Evolutionary conservation across 495 filamentous ascomycete genomes (phyloP).

Genomic region (Beverwykella pulmonaria): DNA sequence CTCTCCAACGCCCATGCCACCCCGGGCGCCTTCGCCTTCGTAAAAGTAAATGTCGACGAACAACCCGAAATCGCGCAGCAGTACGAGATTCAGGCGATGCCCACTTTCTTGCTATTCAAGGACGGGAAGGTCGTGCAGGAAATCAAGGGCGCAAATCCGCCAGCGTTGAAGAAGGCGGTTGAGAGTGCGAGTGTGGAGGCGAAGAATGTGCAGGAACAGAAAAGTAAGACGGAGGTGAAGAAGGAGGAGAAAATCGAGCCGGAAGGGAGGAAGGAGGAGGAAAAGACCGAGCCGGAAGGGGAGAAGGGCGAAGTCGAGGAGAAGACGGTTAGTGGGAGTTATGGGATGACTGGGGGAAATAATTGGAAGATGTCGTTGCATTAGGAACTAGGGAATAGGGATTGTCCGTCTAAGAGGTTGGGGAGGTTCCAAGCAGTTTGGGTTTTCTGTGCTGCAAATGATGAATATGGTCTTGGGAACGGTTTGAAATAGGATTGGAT

Average conservation of each 20-base stretch:
- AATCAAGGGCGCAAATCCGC: conserved; percentile 33
- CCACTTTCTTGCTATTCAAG: conserved; percentile 41
- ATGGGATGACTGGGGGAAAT: conserved; percentile 32
- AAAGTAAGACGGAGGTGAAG: not conserved
- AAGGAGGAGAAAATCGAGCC: conserved; percentile 14
- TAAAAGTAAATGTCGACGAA: conserved; percentile 39
- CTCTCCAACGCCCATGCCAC: conserved; percentile 25
- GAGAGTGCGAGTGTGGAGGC: conserved; percentile 15
- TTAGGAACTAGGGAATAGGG: not conserved
- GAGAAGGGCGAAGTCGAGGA: conserved; percentile 16
- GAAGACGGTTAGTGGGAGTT: conserved; percentile 39
- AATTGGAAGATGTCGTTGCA: conserved; percentile 32
- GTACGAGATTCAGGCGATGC: conserved; percentile 38
- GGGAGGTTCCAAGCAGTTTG: too few relatives aligned
- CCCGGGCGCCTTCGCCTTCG: conserved; percentile 31
- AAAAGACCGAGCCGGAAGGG: not conserved
- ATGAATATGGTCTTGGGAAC: too few relatives aligned
- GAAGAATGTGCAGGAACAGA: not conserved
- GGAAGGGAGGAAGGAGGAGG: conserved; percentile 1
- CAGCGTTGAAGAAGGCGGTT: conserved; percentile 27
- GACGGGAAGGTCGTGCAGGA: conserved; percentile 26
- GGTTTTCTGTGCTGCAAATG: too few relatives aligned
- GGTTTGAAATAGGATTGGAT: too few relatives aligned
- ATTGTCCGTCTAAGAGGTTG: too few relatives aligned
- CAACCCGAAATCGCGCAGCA: conserved; percentile 28